Evolutionary conservation across 2,329 filamentous ascomycete species (phyloP).

Genomic region (Fusarium pseudonygamai): DNA sequence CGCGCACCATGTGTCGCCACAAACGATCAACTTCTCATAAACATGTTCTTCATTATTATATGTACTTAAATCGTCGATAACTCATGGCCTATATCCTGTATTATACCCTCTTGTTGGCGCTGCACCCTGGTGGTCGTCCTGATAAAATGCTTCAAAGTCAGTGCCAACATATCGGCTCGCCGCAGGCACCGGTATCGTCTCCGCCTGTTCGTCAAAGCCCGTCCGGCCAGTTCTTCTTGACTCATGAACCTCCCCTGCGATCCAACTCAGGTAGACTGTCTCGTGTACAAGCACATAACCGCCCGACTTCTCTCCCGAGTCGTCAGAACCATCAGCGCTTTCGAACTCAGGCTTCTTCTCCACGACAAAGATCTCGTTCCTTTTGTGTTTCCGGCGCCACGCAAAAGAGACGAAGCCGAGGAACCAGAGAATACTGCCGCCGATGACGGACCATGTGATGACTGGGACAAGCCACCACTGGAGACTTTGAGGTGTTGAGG

Average conservation of each 20-base stretch:
- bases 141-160: constrained; percentile 39
- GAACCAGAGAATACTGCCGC: constrained; percentile 45
- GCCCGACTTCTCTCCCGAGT: constrained; percentile 24
- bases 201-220: constrained; percentile 4
- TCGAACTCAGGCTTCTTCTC: constrained; percentile 50
- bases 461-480: constrained; percentile 47
- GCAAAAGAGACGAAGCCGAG: constrained; percentile 48
- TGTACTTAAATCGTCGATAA: background rate
- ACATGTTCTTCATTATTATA: background rate
- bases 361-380: constrained; percentile 47
- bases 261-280: constrained; percentile 50
- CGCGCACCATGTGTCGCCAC: rapidly evolving
- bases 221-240: constrained; percentile 16
- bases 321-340: constrained; percentile 30
- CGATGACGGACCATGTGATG: constrained; percentile 46
- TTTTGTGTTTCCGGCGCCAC: constrained; percentile 41
- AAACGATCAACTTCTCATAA: background rate
- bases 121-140: constrained; percentile 17
- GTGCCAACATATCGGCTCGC: constrained; percentile 36
- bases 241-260: constrained; percentile 43
- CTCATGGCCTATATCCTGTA: constrained; percentile 22
- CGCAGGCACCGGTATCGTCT: constrained; percentile 1
- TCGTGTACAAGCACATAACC: constrained; percentile 50
- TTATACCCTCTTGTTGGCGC: constrained; percentile 16
- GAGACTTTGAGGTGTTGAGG: constrained; percentile 17